These are phyloP conservation scores for Penicillium parvum DNA, from an alignment of 495 filamentous ascomycete genomes.

Conservation along the genomic window DNA sequence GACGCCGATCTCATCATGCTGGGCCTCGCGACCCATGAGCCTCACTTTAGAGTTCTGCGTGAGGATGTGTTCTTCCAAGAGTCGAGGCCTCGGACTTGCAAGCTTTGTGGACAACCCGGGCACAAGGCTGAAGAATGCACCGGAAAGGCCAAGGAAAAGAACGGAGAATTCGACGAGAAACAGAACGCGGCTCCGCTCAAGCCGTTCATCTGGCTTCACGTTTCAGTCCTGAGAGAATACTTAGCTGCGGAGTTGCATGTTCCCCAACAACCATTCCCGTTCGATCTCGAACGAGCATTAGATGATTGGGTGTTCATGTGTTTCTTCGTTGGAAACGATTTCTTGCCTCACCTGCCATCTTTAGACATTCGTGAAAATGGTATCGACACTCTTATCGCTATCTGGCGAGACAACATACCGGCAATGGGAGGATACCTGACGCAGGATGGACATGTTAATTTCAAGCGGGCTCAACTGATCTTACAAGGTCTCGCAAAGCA, in stretches of 20 bases:
- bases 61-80: conserved; percentile 97
- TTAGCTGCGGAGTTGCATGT: conserved; percentile 83
- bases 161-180: conserved; percentile 83
- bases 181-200: conserved; percentile 63
- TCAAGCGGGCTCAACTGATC: conserved; percentile 83
- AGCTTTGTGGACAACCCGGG: conserved; percentile 83
- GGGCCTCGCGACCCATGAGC: conserved; percentile 93
- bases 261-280: conserved; percentile 70
- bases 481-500: conserved; percentile 86
- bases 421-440: conserved; percentile 93
- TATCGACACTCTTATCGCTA: conserved; percentile 90
- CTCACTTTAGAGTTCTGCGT: conserved; percentile 92
- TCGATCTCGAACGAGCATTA: conserved; percentile 90
- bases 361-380: conserved; percentile 96
- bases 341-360: conserved; percentile 92
- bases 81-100: conserved; percentile 72
- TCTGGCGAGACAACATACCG: conserved; percentile 92
- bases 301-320: conserved; percentile 99
- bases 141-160: conserved; percentile 77
- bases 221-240: conserved; percentile 88
- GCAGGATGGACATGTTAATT: conserved; percentile 86
- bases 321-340: conserved; percentile 99
- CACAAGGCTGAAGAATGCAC: conserved; percentile 81
- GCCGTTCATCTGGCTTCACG: conserved; percentile 98
- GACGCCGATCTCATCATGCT: conserved; percentile 99